A percentile compares a stretch with the other conserved stretches of the same genome.
Evolutionary conservation across 495 filamentous ascomycete genomes (phyloP).

Genomic region (Collariella sp.): DNA sequence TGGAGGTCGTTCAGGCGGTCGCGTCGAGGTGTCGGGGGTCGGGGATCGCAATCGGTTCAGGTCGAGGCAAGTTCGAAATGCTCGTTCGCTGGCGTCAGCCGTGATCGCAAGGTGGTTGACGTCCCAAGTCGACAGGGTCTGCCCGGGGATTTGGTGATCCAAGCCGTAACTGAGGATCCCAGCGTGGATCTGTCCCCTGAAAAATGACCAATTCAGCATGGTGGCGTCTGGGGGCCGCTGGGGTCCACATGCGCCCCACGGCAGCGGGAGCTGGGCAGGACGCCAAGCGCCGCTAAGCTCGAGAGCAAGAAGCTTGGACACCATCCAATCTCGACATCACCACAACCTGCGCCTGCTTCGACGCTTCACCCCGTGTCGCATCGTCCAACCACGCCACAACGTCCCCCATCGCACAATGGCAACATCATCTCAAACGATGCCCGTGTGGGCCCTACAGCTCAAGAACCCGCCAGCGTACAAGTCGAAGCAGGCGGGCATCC

Average conservation of each 20-base stretch:
- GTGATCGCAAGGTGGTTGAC: not conserved
- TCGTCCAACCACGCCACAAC: no score
- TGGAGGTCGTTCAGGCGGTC: no score
- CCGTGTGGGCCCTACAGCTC: slow-evolving; percentile 75
- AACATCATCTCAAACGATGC: slow-evolving; percentile 30
- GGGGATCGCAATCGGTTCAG: no score
- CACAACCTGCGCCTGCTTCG: not conserved
- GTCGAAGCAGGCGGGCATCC: slow-evolving; percentile 53
- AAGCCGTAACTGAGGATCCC: not conserved
- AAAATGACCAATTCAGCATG: slow-evolving; percentile 1
- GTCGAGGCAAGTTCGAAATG: no score
- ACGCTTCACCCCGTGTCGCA: not conserved
- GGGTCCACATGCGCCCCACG: not conserved
- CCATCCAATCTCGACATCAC: slow-evolving; percentile 16
- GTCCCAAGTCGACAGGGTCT: slow-evolving; percentile 2
- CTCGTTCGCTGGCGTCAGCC: no score
- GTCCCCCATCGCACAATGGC: slow-evolving; percentile 10
- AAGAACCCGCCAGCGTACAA: slow-evolving; percentile 52
- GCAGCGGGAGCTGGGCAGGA: slow-evolving; percentile 12
- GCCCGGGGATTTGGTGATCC: not conserved
- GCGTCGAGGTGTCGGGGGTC: no score
- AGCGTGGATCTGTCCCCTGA: slow-evolving; percentile 9
- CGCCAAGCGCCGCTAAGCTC: slow-evolving; percentile 3
- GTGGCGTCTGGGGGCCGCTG: not conserved
- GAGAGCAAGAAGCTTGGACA: slow-evolving; percentile 8